These are phyloP conservation scores for Wickerhamiella dianesei DNA, from an alignment of 805 yeast species.

Conservation along the genomic window DNA sequence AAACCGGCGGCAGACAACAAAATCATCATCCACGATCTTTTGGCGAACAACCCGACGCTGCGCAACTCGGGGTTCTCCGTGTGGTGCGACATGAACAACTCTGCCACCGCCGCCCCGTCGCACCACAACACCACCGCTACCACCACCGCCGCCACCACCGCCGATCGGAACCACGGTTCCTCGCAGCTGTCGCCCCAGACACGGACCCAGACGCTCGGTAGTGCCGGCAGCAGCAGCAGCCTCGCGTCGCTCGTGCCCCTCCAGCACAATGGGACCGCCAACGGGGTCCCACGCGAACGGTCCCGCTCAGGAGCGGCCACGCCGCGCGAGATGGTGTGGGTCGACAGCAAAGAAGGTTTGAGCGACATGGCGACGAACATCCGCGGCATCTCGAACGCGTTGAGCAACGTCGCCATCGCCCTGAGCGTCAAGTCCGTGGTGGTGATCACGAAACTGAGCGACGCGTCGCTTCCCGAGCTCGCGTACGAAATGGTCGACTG, in stretches of 20 bases:
- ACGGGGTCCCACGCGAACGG: no score
- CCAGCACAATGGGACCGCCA: no score
- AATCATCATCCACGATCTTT: conserved; percentile 15
- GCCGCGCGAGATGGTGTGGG: conserved; percentile 20
- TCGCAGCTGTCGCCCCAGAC: neutral
- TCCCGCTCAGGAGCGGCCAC: conserved; percentile 14
- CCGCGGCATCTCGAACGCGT: conserved; percentile 21
- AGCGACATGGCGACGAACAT: conserved; percentile 21
- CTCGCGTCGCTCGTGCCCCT: no score
- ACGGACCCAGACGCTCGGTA: no score
- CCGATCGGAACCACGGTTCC: neutral
- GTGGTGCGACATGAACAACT: neutral
- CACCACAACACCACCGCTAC: neutral
- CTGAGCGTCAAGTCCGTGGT: conserved; percentile 16
- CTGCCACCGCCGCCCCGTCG: neutral
- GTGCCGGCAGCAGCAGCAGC: no score
- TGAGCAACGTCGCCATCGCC: conserved; percentile 18
- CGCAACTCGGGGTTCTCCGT: conserved; percentile 1
- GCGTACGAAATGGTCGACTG: conserved; percentile 16
- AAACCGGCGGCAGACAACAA: neutral
- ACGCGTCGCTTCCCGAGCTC: conserved; percentile 14
- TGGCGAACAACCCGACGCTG: conserved; percentile 13
- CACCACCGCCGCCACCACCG: neutral
- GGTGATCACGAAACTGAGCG: conserved; percentile 19
- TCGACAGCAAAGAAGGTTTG: conserved; percentile 20